These are phyloP conservation scores for Porogramme epimiltina DNA, from an alignment of 1,284 basidiomycete species.

Conservation along the genomic window DNA sequence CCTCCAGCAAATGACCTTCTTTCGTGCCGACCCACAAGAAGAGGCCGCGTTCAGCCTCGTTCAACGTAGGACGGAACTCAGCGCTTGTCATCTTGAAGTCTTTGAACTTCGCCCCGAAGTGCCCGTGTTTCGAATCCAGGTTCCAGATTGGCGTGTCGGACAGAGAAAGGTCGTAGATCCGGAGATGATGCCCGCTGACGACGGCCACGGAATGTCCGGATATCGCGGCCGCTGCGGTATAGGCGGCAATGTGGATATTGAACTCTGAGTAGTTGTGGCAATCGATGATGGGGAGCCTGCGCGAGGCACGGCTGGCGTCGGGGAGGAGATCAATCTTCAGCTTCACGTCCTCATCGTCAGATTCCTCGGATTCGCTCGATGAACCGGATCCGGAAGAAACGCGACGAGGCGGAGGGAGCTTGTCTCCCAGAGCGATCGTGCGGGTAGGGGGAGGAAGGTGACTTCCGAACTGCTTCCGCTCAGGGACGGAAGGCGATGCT, in stretches of 20 bases:
- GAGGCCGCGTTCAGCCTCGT: conserved; percentile 39
- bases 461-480: conserved; percentile 50
- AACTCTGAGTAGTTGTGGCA: conserved; percentile 47
- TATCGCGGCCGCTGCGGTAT: conserved; percentile 56
- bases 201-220: conserved; percentile 68
- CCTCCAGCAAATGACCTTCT: conserved; percentile 83
- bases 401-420: conserved; percentile 60
- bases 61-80: conserved; percentile 64
- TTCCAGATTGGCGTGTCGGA: conserved; percentile 50
- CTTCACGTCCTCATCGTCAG: conserved; percentile 33
- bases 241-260: conserved; percentile 59
- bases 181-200: conserved; percentile 62
- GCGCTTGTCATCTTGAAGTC: conserved; percentile 75
- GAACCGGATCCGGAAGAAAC: conserved; percentile 39
- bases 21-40: conserved; percentile 87
- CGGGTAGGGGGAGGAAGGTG: conserved; percentile 72
- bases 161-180: conserved; percentile 60
- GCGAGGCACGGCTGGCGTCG: conserved; percentile 80
- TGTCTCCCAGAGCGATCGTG: conserved; percentile 66
- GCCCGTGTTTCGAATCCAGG: conserved; percentile 64
- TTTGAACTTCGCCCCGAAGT: conserved; percentile 53
- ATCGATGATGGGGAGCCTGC: conserved; percentile 63
- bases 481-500: conserved; percentile 21
- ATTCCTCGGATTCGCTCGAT: conserved; percentile 48
- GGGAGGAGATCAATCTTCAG: conserved; percentile 66